phyloP scores from a whole-genome alignment of 2,329 filamentous ascomycete genomes.

The Colletotrichum sp. region DNA sequence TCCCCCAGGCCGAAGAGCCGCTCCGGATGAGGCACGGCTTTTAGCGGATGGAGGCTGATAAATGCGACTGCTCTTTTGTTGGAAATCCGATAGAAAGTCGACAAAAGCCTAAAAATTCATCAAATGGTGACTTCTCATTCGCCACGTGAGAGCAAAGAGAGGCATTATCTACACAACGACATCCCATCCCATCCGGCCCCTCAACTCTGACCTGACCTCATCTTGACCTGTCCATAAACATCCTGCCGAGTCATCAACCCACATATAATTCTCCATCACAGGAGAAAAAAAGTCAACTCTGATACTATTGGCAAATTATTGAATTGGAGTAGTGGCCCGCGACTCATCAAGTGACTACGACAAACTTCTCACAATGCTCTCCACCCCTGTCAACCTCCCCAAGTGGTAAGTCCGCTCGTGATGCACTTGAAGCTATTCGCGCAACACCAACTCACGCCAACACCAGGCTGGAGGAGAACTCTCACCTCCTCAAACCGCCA shows the following conservation, averaged over 20 bases:
- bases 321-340: not conserved
- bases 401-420: slow-evolving; percentile 54
- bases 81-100: not conserved
- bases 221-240: not conserved
- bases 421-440: not conserved
- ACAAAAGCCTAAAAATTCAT: not conserved
- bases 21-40: slow-evolving; percentile 1
- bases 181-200: not conserved
- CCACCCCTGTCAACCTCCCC: slow-evolving; percentile 58
- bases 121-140: not conserved
- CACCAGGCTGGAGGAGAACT: slow-evolving; percentile 87
- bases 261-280: not conserved
- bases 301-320: not conserved
- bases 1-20: not conserved
- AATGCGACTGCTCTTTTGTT: not conserved
- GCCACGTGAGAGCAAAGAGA: not conserved
- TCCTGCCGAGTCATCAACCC: not conserved
- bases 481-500: slow-evolving; percentile 89
- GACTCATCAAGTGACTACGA: slow-evolving; percentile 1
- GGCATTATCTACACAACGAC: not conserved
- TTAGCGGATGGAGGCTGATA: slow-evolving; percentile 11
- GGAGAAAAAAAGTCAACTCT: not conserved
- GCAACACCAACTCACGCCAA: not conserved
- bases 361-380: slow-evolving; percentile 9
- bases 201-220: not conserved